Percentiles rank a stretch among this genome's conserved stretches.
phyloP scores from a whole-genome alignment of 148 eudicot genomes.

The Linanthus parryae region DNA sequence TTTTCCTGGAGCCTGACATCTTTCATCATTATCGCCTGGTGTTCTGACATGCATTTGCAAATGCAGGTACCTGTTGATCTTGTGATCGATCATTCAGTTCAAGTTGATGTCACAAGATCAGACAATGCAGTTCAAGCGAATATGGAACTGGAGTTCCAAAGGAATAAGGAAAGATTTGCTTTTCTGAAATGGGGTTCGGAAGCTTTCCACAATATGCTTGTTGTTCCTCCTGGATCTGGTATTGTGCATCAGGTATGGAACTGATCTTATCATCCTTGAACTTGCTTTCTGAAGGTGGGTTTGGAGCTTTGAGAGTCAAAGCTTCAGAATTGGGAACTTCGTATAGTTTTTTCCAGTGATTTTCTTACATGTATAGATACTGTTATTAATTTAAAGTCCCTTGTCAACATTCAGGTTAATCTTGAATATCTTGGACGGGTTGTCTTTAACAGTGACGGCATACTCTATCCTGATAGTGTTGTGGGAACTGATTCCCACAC shows the following conservation, averaged over 20 bases:
- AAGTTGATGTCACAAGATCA: conserved; percentile 66
- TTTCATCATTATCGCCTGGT: background rate
- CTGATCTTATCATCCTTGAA: too few species aligned
- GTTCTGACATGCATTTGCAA: conserved; percentile 1
- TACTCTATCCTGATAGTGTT: conserved; percentile 97
- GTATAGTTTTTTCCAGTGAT: background rate
- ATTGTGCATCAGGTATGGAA: conserved; percentile 97
- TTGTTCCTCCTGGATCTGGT: conserved; percentile 99
- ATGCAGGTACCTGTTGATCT: conserved; percentile 71
- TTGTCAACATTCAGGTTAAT: conserved; percentile 57
- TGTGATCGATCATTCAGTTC: conserved; percentile 70
- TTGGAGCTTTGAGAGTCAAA: too few species aligned
- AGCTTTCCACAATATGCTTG: conserved; percentile 97
- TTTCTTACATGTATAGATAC: background rate
- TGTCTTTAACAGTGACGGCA: conserved; percentile 82
- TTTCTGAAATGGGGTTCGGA: conserved; percentile 97
- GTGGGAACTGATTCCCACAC: conserved; percentile 99
- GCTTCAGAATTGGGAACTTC: too few species aligned
- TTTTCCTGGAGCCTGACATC: too few species aligned
- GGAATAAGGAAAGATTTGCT: conserved; percentile 91
- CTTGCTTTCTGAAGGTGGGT: too few species aligned
- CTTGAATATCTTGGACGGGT: conserved; percentile 97
- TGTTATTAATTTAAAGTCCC: background rate
- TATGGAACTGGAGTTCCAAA: conserved; percentile 79
- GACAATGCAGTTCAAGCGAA: conserved; percentile 78